phyloP scores from a whole-genome alignment of 495 filamentous ascomycete species.

The Geopyxis carbonaria region DNA sequence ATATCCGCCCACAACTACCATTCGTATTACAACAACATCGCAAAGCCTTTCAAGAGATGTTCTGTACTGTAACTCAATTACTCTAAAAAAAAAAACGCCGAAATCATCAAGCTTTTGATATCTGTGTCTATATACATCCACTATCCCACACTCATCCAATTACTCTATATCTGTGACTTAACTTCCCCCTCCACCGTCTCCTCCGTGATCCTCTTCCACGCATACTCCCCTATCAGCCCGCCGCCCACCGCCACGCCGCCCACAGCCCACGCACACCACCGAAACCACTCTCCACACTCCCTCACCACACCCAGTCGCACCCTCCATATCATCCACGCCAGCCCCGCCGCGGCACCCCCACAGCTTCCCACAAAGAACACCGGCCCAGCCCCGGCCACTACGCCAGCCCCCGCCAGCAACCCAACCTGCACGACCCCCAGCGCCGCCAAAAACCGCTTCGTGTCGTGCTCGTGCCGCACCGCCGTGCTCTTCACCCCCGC shows the following conservation, averaged over 20 bases:
- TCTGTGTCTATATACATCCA: too few species aligned
- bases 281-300: conserved; percentile 98
- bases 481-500: conserved; percentile 94
- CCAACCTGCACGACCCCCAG: conserved; percentile 59
- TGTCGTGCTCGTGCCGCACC: conserved; percentile 70
- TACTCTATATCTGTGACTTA: too few species aligned
- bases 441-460: conserved; percentile 66
- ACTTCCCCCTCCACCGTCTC: conserved; percentile 16
- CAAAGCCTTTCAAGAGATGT: too few species aligned
- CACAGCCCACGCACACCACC: conserved; percentile 52
- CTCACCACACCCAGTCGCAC: conserved; percentile 68
- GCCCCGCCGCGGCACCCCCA: conserved; percentile 56
- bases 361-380: conserved; percentile 73
- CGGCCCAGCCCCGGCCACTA: conserved; percentile 58
- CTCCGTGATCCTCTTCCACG: conserved; percentile 24
- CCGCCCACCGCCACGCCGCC: conserved; percentile 45
- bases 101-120: too few species aligned
- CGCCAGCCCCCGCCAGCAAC: conserved; percentile 62
- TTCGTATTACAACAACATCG: too few species aligned
- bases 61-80: too few species aligned
- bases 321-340: conserved; percentile 75
- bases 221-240: conserved; percentile 44
- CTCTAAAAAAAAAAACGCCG: too few species aligned
- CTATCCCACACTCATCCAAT: too few species aligned
- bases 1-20: too few species aligned